A percentile compares a stretch with the other conserved stretches of the same genome.
Evolutionary conservation across 2,329 filamentous ascomycete species (phyloP).

Genomic region (Cercospora nicotianae): DNA sequence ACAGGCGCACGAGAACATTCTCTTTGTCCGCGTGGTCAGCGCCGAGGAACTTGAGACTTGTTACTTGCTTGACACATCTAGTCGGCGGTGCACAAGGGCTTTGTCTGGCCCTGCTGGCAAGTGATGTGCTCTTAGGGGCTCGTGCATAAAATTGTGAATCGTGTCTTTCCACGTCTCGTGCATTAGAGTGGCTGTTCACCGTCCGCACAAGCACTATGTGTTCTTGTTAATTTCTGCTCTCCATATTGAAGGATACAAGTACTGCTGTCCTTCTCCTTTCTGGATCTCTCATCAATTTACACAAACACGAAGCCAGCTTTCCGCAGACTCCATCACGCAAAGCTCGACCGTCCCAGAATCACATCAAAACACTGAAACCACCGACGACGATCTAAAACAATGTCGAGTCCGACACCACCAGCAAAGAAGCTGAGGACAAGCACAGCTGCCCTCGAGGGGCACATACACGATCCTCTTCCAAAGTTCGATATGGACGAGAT

Average conservation of each 20-base stretch:
- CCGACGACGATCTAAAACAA: background rate
- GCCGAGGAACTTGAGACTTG: background rate
- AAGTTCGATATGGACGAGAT: conserved; percentile 4
- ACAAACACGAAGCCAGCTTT: background rate
- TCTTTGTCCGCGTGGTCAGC: background rate
- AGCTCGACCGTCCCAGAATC: no score
- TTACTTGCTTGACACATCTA: background rate
- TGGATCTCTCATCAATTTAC: no score
- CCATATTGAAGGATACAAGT: background rate
- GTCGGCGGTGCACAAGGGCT: background rate
- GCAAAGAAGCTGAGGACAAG: background rate
- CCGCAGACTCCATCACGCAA: background rate
- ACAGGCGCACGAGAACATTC: background rate
- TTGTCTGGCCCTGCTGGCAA: background rate
- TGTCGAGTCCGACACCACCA: background rate
- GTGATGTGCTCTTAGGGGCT: background rate
- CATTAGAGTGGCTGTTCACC: background rate
- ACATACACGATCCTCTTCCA: background rate
- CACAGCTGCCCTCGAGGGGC: background rate
- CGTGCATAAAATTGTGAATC: background rate
- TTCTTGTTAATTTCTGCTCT: background rate
- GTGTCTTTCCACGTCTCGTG: background rate
- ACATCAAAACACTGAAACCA: background rate
- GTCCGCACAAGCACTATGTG: background rate
- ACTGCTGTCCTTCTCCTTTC: background rate